These are phyloP conservation scores for Mortierella sp. DNA, from an alignment of 371 early-diverging fungal species.

Conservation along the genomic window DNA sequence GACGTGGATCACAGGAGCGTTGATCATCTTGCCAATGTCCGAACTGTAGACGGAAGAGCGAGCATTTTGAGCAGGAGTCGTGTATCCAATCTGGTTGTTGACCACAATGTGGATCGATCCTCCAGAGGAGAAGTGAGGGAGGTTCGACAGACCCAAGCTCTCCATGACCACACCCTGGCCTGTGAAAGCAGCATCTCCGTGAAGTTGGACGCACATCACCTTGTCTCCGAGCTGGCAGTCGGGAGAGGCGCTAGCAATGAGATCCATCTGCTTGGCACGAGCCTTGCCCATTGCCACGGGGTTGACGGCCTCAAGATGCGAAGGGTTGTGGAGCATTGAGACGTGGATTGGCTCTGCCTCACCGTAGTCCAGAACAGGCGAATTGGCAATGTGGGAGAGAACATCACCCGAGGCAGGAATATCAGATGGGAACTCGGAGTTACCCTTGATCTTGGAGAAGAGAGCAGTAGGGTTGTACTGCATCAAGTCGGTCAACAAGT, in stretches of 20 bases:
- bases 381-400: conserved; percentile 84
- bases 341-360: conserved; percentile 72
- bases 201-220: conserved; percentile 91
- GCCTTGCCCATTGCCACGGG: conserved; percentile 96
- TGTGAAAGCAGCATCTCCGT: conserved; percentile 94
- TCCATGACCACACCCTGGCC: conserved; percentile 96
- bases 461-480: conserved; percentile 81
- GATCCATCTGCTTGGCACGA: conserved; percentile 89
- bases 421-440: conserved; percentile 83
- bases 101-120: conserved; percentile 96
- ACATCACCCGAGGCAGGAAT: conserved; percentile 92
- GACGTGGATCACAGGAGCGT: conserved; percentile 95
- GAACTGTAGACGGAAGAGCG: conserved; percentile 92
- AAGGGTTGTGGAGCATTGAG: conserved; percentile 92
- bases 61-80: conserved; percentile 92
- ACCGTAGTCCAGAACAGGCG: conserved; percentile 79
- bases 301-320: conserved; percentile 95
- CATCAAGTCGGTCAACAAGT: conserved; percentile 87
- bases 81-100: conserved; percentile 98
- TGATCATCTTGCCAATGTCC: conserved; percentile 95
- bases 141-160: conserved; percentile 90
- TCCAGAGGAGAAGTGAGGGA: conserved; percentile 93
- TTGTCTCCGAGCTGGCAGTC: conserved; percentile 88
- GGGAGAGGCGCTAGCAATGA: conserved; percentile 70
- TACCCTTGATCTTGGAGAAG: conserved; percentile 93